These are phyloP conservation scores for Noccaea bulbosa DNA, from an alignment of 345 rosid genomes.

Conservation along the genomic window DNA sequence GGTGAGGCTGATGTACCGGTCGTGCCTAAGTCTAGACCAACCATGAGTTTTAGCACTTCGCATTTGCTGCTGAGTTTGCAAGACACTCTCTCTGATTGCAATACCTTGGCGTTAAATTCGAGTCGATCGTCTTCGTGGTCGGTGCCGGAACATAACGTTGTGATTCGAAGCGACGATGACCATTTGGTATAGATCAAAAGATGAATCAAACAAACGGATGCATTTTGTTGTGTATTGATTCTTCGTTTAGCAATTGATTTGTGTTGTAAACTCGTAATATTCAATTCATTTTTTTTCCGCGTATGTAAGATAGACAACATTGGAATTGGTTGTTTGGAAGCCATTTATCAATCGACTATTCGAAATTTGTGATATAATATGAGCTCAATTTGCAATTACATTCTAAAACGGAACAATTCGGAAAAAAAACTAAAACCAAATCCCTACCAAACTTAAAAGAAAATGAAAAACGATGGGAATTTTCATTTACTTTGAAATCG, in stretches of 20 bases:
- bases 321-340: neutral
- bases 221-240: constrained; percentile 11
- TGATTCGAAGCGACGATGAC: constrained; percentile 38
- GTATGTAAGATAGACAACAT: constrained; percentile 12
- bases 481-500: neutral
- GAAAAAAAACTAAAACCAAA: neutral
- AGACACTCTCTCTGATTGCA: constrained; percentile 86
- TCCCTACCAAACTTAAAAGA: neutral
- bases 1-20: constrained; percentile 47
- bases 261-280: constrained; percentile 21
- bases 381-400: neutral
- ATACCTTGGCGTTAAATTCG: constrained; percentile 56
- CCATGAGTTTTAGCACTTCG: constrained; percentile 87
- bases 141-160: constrained; percentile 29
- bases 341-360: neutral
- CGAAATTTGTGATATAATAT: neutral
- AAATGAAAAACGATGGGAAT: neutral
- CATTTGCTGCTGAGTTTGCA: constrained; percentile 80
- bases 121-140: constrained; percentile 70
- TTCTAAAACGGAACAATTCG: too few species aligned
- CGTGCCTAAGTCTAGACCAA: constrained; percentile 43
- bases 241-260: constrained; percentile 23
- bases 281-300: constrained; percentile 19
- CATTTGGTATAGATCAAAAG: constrained; percentile 26
- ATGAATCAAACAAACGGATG: neutral